Percentiles rank a stretch among this genome's conserved stretches.
Evolutionary conservation across 768 basidiomycete genomes (phyloP).

Genomic region (Pleurotus eryngii): DNA sequence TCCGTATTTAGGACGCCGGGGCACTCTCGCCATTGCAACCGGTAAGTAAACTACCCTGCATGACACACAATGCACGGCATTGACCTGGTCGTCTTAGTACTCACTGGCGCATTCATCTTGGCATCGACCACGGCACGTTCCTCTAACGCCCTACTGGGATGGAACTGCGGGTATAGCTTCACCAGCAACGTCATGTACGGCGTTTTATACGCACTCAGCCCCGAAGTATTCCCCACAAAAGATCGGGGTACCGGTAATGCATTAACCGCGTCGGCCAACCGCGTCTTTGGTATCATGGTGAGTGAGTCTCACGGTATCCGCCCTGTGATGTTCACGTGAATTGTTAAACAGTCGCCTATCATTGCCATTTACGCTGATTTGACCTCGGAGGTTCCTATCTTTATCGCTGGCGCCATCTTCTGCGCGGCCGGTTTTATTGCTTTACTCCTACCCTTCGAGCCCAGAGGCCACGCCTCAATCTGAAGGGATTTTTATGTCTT

Average conservation of each 20-base stretch:
- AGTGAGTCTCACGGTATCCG: constrained; percentile 12
- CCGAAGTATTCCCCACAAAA: constrained; percentile 52
- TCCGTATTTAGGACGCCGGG: constrained; percentile 47
- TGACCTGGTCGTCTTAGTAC: constrained; percentile 21
- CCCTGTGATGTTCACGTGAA: neutral
- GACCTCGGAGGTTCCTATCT: constrained; percentile 50
- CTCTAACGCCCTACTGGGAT: constrained; percentile 48
- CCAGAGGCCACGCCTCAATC: constrained; percentile 51
- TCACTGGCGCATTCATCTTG: constrained; percentile 58
- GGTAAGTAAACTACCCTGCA: constrained; percentile 16
- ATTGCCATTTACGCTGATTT: constrained; percentile 48
- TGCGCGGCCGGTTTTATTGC: constrained; percentile 45
- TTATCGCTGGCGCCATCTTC: constrained; percentile 51
- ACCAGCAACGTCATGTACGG: constrained; percentile 51
- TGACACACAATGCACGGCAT: neutral
- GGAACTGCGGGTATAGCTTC: constrained; percentile 61
- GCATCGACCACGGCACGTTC: constrained; percentile 53
- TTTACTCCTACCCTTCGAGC: constrained; percentile 52
- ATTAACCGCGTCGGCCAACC: constrained; percentile 48
- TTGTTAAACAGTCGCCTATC: constrained; percentile 37
- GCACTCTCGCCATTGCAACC: constrained; percentile 51
- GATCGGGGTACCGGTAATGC: constrained; percentile 57
- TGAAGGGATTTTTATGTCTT: constrained; percentile 15
- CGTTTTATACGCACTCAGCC: constrained; percentile 39
- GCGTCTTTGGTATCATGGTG: constrained; percentile 59